Conservation (phyloP, 352 stramenopile genomes). For the Phytopythium delawarense region DNA sequence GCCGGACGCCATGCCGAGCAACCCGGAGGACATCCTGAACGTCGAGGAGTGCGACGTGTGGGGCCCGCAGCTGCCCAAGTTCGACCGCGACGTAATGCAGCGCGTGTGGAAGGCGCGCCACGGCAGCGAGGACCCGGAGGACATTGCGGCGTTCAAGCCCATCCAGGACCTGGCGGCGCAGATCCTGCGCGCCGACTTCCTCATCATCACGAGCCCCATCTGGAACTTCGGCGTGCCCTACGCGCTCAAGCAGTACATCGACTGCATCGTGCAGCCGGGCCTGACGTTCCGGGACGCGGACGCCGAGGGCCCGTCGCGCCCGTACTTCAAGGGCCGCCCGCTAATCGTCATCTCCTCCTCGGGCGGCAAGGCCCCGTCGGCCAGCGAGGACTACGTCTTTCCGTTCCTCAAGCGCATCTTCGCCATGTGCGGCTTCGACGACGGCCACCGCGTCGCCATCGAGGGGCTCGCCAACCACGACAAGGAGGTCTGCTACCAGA, state of each 20-base stretch:
- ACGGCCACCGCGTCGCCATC: constrained; percentile 61
- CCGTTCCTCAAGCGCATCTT: constrained; percentile 74
- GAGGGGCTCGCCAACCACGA: constrained; percentile 53
- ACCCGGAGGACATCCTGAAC: constrained; percentile 46
- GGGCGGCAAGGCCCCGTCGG: constrained; percentile 50
- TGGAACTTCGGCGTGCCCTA: constrained; percentile 81
- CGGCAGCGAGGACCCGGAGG: constrained; percentile 46
- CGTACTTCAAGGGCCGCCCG: constrained; percentile 50
- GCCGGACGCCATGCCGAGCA: constrained; percentile 10
- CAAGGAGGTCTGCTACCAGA: constrained; percentile 61
- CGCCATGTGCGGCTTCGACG: constrained; percentile 70
- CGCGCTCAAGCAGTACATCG: constrained; percentile 82
- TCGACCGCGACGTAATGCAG: constrained; percentile 67
- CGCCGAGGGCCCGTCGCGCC: constrained; percentile 44
- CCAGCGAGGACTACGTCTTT: constrained; percentile 62
- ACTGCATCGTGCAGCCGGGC: constrained; percentile 70
- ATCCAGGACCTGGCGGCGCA: constrained; percentile 63
- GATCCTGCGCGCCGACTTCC: constrained; percentile 64
- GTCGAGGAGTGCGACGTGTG: constrained; percentile 72
- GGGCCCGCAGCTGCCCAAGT: constrained; percentile 54
- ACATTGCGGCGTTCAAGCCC: constrained; percentile 54
- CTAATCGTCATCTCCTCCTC: constrained; percentile 77
- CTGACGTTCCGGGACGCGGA: constrained; percentile 72
- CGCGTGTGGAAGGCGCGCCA: constrained; percentile 66
- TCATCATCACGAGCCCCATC: constrained; percentile 69